A percentile compares a stretch with the other conserved stretches of the same genome.
Evolutionary conservation across 2,329 filamentous ascomycete genomes (phyloP).

Genomic region (Ophiostoma ips): DNA sequence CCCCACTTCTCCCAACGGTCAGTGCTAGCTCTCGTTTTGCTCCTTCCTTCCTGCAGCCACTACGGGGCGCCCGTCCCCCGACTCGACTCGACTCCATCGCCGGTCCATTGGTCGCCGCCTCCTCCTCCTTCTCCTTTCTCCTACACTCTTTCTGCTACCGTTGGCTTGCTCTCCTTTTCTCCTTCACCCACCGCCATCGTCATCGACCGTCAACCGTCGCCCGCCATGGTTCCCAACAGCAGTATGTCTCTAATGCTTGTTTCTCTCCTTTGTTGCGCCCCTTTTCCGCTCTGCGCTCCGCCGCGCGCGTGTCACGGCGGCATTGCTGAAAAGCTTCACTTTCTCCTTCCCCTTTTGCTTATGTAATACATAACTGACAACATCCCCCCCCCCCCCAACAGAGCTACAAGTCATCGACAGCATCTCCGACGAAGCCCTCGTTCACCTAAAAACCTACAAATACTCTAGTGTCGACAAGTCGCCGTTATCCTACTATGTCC

Average conservation of each 20-base stretch:
- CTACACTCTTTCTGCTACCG: not conserved
- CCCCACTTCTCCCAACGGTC: too few relatives aligned
- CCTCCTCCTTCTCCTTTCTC: not conserved
- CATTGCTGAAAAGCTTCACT: not conserved
- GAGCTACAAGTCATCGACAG: conserved; percentile 48
- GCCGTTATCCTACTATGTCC: conserved; percentile 80
- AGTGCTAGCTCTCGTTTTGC: not conserved
- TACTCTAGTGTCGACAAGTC: conserved; percentile 97
- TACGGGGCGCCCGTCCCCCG: not conserved
- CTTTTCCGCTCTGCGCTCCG: not conserved
- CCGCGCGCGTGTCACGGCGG: not conserved
- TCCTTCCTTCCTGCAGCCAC: not conserved
- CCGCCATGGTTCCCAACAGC: conserved; percentile 26
- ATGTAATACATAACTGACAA: not conserved
- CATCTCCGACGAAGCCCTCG: conserved; percentile 78
- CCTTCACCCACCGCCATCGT: not conserved
- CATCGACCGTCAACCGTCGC: too few relatives aligned
- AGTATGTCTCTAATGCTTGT: conserved; percentile 13
- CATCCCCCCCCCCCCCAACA: not conserved
- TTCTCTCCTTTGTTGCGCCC: not conserved
- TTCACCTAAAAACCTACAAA: conserved; percentile 89
- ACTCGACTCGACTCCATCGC: not conserved
- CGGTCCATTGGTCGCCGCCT: not conserved
- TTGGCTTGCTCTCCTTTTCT: not conserved
- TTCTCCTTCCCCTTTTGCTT: not conserved